phyloP scores from a whole-genome alignment of 2,329 filamentous ascomycete genomes.

The Lasiodiplodia citricola region DNA sequence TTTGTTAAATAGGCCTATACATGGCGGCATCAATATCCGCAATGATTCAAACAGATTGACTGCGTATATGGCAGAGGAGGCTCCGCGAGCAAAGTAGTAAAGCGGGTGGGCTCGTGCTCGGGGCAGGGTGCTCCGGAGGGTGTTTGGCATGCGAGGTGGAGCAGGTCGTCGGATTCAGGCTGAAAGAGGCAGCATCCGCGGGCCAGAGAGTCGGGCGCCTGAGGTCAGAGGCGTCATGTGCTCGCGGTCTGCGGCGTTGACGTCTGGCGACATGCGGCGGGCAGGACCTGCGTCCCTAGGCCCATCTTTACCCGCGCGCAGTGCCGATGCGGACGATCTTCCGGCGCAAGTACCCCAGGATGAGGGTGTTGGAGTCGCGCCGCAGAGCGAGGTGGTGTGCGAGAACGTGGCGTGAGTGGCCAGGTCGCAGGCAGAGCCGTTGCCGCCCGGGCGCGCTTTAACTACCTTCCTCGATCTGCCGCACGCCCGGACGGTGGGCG shows the following conservation, averaged over 20 bases:
- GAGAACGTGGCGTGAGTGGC: conserved; percentile 4
- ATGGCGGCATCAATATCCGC: background rate
- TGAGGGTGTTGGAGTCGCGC: conserved; percentile 4
- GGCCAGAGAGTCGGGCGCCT: background rate
- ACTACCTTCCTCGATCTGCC: too few relatives aligned
- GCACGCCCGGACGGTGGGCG: conserved; percentile 2
- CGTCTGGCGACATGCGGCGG: conserved; percentile 4
- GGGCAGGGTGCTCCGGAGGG: conserved; percentile 13
- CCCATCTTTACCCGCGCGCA: conserved; percentile 18
- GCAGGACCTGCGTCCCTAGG: conserved; percentile 14
- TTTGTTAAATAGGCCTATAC: conserved; percentile 6
- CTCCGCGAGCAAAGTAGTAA: conserved; percentile 20
- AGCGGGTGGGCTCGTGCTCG: background rate
- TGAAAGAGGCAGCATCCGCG: background rate
- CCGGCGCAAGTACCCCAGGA: conserved; percentile 9
- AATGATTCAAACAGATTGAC: background rate
- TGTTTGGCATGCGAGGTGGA: conserved; percentile 1
- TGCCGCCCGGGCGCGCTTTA: background rate
- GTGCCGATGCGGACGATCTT: conserved; percentile 17
- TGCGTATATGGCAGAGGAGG: background rate
- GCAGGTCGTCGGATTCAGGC: background rate
- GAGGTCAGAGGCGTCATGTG: conserved; percentile 20
- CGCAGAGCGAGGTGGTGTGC: conserved; percentile 6
- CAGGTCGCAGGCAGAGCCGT: conserved; percentile 9
- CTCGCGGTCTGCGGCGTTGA: background rate